Conservation (phyloP, 495 filamentous ascomycete species). For the Aspergillus indologenus region DNA sequence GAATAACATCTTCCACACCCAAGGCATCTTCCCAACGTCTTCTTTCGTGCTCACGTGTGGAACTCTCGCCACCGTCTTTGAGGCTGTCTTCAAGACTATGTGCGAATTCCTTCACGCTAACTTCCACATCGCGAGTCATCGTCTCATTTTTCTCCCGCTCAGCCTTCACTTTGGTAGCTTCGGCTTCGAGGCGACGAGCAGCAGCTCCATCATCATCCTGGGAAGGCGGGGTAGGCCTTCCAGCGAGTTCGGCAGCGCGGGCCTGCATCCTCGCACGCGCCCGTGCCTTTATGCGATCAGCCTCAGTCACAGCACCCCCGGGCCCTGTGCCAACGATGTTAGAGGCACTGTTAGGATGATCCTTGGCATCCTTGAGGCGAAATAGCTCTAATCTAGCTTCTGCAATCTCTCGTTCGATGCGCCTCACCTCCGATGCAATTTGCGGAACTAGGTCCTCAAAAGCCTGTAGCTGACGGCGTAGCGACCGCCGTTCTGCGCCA, state of each 20-base stretch:
- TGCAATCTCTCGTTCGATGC: constrained; percentile 86
- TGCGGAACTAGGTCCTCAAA: constrained; percentile 88
- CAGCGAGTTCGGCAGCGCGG: constrained; percentile 85
- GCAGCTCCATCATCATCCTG: constrained; percentile 73
- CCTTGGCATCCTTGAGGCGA: constrained; percentile 88
- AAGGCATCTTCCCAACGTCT: constrained; percentile 95
- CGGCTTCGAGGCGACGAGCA: constrained; percentile 78
- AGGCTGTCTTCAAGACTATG: constrained; percentile 79
- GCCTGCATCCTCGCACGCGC: constrained; percentile 99
- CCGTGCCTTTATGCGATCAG: constrained; percentile 89
- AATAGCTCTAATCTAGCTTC: constrained; percentile 94
- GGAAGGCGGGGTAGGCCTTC: constrained; percentile 61
- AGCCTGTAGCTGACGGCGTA: constrained; percentile 85
- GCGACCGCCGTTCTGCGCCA: constrained; percentile 76
- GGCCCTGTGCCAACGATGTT: constrained; percentile 90
- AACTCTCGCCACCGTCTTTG: constrained; percentile 71
- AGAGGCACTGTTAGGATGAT: constrained; percentile 77
- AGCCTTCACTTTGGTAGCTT: constrained; percentile 71
- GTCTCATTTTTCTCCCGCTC: constrained; percentile 92
- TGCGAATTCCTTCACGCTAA: constrained; percentile 88
- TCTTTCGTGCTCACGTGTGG: constrained; percentile 78
- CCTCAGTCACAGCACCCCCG: constrained; percentile 87
- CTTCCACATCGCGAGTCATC: constrained; percentile 96
- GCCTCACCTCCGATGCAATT: constrained; percentile 85
- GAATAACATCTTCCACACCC: constrained; percentile 93